Evolutionary conservation across 116 monocot species (phyloP).

Genomic region (Posidonia oceanica): DNA sequence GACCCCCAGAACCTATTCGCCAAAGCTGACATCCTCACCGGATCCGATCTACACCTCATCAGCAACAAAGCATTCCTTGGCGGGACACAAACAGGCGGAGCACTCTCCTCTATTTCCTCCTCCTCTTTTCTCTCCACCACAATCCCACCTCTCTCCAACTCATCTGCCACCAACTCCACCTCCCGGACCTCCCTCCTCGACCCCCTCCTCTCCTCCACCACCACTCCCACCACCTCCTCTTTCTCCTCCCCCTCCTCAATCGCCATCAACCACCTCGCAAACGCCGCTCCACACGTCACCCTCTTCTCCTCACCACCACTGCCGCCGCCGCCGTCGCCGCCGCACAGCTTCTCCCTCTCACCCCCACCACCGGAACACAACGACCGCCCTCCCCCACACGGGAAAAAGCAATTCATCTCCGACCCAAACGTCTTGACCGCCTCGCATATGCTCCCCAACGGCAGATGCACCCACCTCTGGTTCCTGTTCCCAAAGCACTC

Average conservation of each 20-base stretch:
- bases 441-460: conserved; percentile 60
- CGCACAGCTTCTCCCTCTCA: conserved; percentile 2
- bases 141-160: conserved; percentile 12
- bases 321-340: neutral
- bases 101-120: conserved; percentile 15
- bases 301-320: neutral
- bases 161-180: conserved; percentile 19
- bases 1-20: conserved; percentile 66
- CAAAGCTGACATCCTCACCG: conserved; percentile 76
- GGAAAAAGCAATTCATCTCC: conserved; percentile 57
- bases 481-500: conserved; percentile 21
- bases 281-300: conserved; percentile 38
- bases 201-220: conserved; percentile 4
- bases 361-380: conserved; percentile 11
- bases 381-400: conserved; percentile 17
- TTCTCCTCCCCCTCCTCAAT: conserved; percentile 32
- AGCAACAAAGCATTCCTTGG: conserved; percentile 84
- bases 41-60: conserved; percentile 97
- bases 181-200: conserved; percentile 11
- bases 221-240: neutral
- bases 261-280: conserved; percentile 70
- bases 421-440: conserved; percentile 58
- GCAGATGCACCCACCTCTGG: conserved; percentile 67
- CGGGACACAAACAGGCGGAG: conserved; percentile 62
- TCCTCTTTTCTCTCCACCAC: conserved; percentile 9